These are phyloP conservation scores for Elaeagnus macrophylla DNA, from an alignment of 306 rosid species.

Conservation along the genomic window DNA sequence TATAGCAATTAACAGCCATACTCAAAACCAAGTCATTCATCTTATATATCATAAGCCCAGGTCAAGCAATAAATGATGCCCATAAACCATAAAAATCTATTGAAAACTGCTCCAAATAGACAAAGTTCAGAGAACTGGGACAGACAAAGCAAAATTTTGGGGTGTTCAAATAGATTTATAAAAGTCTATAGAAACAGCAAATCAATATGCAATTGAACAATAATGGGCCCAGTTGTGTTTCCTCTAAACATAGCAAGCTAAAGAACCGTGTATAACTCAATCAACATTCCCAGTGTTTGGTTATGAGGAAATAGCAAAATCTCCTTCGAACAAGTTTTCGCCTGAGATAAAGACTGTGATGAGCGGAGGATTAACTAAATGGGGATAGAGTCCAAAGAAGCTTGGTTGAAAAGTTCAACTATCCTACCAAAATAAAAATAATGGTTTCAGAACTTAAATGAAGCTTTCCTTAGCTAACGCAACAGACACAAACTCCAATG, in stretches of 20 bases:
- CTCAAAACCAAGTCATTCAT: too few relatives aligned
- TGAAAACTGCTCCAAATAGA: neutral
- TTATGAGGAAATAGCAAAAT: neutral
- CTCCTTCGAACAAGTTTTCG: neutral
- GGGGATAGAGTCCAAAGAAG: too few relatives aligned
- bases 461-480: constrained; percentile 14
- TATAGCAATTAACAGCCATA: too few relatives aligned
- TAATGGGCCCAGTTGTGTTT: neutral
- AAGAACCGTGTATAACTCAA: neutral
- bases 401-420: too few relatives aligned
- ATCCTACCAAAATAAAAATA: neutral
- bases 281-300: neutral
- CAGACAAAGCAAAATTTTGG: neutral
- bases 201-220: too few relatives aligned
- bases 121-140: neutral
- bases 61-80: neutral
- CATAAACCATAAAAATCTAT: neutral
- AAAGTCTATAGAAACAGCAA: too few relatives aligned
- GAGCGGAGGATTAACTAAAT: too few relatives aligned
- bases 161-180: too few relatives aligned
- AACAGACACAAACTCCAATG: constrained; percentile 1
- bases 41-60: neutral
- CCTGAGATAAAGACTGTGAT: too few relatives aligned
- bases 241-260: neutral
- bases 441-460: constrained; percentile 9